These are phyloP conservation scores for Pelargonium nanum DNA, from an alignment of 345 rosid genomes.

Conservation along the genomic window DNA sequence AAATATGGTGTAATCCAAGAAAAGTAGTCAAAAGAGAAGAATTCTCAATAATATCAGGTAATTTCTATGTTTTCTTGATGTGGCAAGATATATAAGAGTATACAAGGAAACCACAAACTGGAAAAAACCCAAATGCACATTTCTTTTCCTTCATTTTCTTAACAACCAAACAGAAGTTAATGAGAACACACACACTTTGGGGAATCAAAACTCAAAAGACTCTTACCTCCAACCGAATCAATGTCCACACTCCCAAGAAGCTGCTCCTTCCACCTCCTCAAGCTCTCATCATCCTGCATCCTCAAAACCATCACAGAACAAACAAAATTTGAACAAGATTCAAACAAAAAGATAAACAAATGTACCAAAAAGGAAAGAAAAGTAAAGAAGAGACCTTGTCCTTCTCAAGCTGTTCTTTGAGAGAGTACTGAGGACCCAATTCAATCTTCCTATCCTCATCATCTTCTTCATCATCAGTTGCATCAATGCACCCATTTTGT, in stretches of 20 bases:
- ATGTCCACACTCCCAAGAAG: slow-evolving; percentile 73
- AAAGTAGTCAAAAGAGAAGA: too few relatives aligned
- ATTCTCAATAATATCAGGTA: too few relatives aligned
- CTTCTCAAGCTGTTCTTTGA: slow-evolving; percentile 59
- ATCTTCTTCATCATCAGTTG: slow-evolving; percentile 44
- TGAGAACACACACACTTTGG: not conserved
- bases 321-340: not conserved
- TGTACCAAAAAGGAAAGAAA: not conserved
- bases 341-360: not conserved
- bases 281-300: slow-evolving; percentile 78
- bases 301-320: not conserved
- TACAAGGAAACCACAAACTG: too few relatives aligned
- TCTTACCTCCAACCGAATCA: slow-evolving; percentile 57
- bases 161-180: not conserved
- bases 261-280: slow-evolving; percentile 93
- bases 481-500: slow-evolving; percentile 15
- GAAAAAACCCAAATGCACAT: not conserved
- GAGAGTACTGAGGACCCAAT: slow-evolving; percentile 53
- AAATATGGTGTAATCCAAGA: too few relatives aligned
- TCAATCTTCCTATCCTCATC: slow-evolving; percentile 35
- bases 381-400: slow-evolving; percentile 40
- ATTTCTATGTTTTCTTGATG: too few relatives aligned
- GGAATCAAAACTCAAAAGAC: not conserved
- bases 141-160: not conserved
- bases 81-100: too few relatives aligned